Conservation (phyloP, 2,329 filamentous ascomycete species). For the Orbilia ellipsospora region DNA sequence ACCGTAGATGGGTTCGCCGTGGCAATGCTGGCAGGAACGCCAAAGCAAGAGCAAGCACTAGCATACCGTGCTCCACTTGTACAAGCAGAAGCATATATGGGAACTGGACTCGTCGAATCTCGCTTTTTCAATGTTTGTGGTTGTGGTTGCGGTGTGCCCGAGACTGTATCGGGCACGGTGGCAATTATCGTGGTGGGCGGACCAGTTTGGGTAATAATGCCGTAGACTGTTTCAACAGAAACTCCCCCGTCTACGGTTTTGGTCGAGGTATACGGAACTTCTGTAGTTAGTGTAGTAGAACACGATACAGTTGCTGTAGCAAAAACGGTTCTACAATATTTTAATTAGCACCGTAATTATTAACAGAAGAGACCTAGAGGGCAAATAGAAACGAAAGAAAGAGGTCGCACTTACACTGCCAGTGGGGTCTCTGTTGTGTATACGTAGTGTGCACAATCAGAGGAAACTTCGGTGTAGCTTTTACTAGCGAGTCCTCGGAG, state of each 20-base stretch:
- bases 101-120: conserved; percentile 8
- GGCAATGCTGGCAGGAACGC: conserved; percentile 11
- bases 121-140: neutral
- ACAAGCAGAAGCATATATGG: conserved; percentile 12
- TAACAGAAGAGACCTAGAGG: too few species aligned
- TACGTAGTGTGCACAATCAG: conserved; percentile 15
- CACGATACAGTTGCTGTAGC: neutral
- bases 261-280: neutral
- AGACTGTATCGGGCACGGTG: neutral
- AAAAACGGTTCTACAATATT: neutral
- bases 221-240: neutral
- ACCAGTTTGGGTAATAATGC: neutral
- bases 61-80: conserved; percentile 17
- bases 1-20: neutral
- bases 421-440: conserved; percentile 7
- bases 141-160: neutral
- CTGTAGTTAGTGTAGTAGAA: neutral
- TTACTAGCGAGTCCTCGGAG: conserved; percentile 22
- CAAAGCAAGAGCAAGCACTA: conserved; percentile 25
- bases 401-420: neutral
- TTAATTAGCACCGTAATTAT: too few species aligned
- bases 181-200: neutral
- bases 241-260: neutral
- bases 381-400: neutral
- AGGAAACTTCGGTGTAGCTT: conserved; percentile 8